Conservation (phyloP, 2,329 filamentous ascomycete genomes). For the Penicillium brasilianum region DNA sequence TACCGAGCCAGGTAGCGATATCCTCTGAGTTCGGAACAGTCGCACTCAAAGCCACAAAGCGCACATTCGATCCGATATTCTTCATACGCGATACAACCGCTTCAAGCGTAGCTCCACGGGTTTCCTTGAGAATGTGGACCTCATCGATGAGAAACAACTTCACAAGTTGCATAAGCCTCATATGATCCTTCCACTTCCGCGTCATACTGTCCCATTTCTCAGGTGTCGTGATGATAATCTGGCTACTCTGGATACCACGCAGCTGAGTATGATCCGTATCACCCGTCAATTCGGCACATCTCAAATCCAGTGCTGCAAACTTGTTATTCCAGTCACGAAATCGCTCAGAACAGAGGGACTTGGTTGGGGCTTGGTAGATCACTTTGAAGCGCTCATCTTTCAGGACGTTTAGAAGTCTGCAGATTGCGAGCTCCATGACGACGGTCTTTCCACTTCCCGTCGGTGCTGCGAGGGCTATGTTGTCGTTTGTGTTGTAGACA, state of each 20-base stretch:
- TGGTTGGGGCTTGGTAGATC: conserved; percentile 83
- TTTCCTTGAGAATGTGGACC: conserved; percentile 82
- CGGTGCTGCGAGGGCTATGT: conserved; percentile 78
- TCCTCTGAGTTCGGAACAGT: conserved; percentile 83
- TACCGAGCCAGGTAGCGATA: conserved; percentile 79
- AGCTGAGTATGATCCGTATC: conserved; percentile 74
- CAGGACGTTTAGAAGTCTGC: conserved; percentile 65
- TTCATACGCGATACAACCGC: conserved; percentile 89
- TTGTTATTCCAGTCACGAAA: conserved; percentile 78
- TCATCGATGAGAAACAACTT: conserved; percentile 85
- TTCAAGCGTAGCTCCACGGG: conserved; percentile 78
- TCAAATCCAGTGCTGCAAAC: conserved; percentile 69
- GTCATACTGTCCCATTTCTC: conserved; percentile 94
- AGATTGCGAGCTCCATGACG: conserved; percentile 81
- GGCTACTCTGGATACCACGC: conserved; percentile 71
- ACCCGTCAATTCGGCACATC: conserved; percentile 79
- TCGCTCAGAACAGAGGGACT: conserved; percentile 78
- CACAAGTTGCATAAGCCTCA: conserved; percentile 73
- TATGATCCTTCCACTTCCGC: conserved; percentile 82
- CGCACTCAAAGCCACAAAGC: conserved; percentile 81
- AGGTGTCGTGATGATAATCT: conserved; percentile 84
- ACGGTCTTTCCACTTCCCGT: conserved; percentile 87
- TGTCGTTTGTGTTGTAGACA: conserved; percentile 71
- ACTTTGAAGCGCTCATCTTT: conserved; percentile 72
- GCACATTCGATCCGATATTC: conserved; percentile 72